Conservation (phyloP, 331 rosid genomes). For the Malus hybrid region DNA sequence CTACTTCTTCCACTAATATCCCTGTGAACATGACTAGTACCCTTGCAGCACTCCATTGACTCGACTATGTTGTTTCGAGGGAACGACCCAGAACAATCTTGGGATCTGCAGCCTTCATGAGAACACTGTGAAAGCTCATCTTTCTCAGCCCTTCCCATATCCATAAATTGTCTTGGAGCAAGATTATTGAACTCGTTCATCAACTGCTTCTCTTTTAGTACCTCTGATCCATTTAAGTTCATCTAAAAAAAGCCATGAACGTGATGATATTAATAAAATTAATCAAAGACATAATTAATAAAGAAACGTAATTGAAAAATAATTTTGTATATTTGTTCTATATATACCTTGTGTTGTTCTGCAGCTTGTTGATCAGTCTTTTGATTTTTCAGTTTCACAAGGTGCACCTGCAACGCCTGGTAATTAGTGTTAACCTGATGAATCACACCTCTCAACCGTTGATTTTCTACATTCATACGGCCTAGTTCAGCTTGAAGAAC, state of each 20-base stretch:
- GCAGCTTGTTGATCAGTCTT: background rate
- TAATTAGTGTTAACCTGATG: slow-evolving; percentile 28
- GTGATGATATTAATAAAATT: background rate
- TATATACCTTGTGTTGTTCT: slow-evolving; percentile 9
- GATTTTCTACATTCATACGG: slow-evolving; percentile 37
- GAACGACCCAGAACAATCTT: slow-evolving; percentile 6
- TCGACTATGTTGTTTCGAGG: slow-evolving; percentile 23
- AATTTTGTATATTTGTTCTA: background rate
- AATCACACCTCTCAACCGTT: slow-evolving; percentile 34
- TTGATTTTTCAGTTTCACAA: slow-evolving; percentile 9
- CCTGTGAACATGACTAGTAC: background rate
- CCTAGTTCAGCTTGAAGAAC: slow-evolving; percentile 34
- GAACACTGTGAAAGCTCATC: slow-evolving; percentile 13
- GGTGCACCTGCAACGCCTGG: slow-evolving; percentile 25
- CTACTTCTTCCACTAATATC: slow-evolving; percentile 6
- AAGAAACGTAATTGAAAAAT: background rate
- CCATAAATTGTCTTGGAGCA: slow-evolving; percentile 29
- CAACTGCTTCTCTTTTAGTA: slow-evolving; percentile 18
- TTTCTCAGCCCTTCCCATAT: slow-evolving; percentile 13
- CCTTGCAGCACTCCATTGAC: slow-evolving; percentile 18
- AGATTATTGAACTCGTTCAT: slow-evolving; percentile 11
- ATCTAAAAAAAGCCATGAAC: slow-evolving; percentile 6
- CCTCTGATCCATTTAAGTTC: slow-evolving; percentile 19
- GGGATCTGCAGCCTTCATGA: slow-evolving; percentile 15
- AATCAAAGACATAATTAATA: background rate